phyloP scores from a whole-genome alignment of 2,329 filamentous ascomycete genomes.

The Alternaria conjuncta region DNA sequence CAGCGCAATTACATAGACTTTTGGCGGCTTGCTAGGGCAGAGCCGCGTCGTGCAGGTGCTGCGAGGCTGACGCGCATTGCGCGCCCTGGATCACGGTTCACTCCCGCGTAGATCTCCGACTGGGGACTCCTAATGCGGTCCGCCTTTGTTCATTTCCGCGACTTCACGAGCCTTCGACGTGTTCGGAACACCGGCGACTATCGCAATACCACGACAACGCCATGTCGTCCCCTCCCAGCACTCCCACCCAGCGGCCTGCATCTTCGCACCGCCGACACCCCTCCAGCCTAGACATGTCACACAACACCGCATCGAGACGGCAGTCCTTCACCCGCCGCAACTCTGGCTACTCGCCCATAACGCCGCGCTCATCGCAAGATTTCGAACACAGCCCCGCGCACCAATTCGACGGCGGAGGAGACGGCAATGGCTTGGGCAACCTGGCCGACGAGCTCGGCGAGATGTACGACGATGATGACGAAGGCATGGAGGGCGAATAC shows the following conservation, averaged over 20 bases:
- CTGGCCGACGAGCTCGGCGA: constrained; percentile 82
- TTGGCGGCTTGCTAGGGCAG: background rate
- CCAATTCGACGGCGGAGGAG: constrained; percentile 47
- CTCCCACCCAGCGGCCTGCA: constrained; percentile 46
- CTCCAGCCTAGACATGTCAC: constrained; percentile 53
- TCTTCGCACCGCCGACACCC: constrained; percentile 49
- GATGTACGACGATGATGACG: constrained; percentile 70
- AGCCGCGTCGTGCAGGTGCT: constrained; percentile 3
- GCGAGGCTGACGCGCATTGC: constrained; percentile 15
- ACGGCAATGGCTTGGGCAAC: constrained; percentile 71
- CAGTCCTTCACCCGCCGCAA: constrained; percentile 49
- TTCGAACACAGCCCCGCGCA: constrained; percentile 50
- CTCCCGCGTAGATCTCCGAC: constrained; percentile 18
- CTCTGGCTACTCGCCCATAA: constrained; percentile 56
- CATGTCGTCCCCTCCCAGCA: constrained; percentile 53
- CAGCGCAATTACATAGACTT: background rate
- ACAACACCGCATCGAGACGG: constrained; percentile 44
- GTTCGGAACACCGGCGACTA: constrained; percentile 6
- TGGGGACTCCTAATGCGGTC: constrained; percentile 17
- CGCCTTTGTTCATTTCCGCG: constrained; percentile 8
- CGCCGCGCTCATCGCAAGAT: constrained; percentile 49
- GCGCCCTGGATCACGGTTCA: constrained; percentile 10
- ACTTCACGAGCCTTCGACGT: constrained; percentile 9
- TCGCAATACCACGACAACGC: constrained; percentile 11
- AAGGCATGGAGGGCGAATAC: constrained; percentile 55